These are phyloP conservation scores for Lotus japonicus DNA, from an alignment of 306 rosid genomes.

Conservation along the genomic window DNA sequence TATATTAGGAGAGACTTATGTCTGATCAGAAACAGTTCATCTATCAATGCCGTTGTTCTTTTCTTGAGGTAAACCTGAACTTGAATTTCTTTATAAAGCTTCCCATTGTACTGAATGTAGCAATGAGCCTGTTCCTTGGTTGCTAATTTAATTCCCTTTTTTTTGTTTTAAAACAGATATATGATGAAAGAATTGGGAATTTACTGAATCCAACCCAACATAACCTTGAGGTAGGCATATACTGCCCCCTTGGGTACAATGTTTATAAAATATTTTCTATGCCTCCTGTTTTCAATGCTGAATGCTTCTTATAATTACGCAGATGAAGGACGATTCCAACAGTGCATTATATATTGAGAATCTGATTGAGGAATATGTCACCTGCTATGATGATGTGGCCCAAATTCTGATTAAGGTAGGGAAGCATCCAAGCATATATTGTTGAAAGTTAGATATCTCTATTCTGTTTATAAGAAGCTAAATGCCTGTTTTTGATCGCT, in stretches of 20 bases:
- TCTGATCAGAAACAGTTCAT: slow-evolving; percentile 62
- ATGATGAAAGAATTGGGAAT: slow-evolving; percentile 29
- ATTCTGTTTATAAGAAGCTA: not conserved
- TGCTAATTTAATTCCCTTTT: not conserved
- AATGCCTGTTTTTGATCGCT: not conserved
- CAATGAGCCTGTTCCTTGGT: not conserved
- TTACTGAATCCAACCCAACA: slow-evolving; percentile 43
- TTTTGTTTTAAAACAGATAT: slow-evolving; percentile 24
- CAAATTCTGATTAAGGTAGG: slow-evolving; percentile 83
- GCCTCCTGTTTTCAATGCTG: not conserved
- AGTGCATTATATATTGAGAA: slow-evolving; percentile 67
- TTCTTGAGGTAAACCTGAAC: slow-evolving; percentile 58
- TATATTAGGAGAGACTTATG: slow-evolving; percentile 52
- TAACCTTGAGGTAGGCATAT: slow-evolving; percentile 66
- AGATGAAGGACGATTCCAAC: slow-evolving; percentile 76
- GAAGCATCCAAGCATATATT: not conserved
- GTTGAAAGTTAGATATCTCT: slow-evolving; percentile 12
- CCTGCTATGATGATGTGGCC: slow-evolving; percentile 71
- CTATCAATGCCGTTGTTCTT: slow-evolving; percentile 90
- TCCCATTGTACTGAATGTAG: not conserved
- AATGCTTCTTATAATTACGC: slow-evolving; percentile 14
- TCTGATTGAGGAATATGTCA: slow-evolving; percentile 87
- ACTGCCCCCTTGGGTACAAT: not conserved
- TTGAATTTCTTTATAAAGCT: not conserved
- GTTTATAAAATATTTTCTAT: not conserved